Evolutionary conservation across 202 grass and related monocot species (phyloP).

Genomic region (Setaria viridis): DNA sequence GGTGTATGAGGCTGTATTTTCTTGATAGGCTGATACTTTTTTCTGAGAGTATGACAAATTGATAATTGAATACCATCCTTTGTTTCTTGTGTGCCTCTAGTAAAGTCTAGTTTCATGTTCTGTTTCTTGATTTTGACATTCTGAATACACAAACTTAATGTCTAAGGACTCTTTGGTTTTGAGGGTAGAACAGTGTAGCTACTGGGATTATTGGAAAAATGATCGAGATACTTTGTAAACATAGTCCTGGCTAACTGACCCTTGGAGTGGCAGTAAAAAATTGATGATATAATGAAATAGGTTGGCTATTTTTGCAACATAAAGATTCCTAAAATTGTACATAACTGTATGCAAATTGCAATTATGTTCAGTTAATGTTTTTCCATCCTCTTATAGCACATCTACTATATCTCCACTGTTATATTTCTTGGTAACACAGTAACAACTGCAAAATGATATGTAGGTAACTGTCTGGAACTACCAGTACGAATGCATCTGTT

Average conservation of each 20-base stretch:
- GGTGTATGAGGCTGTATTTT: slow-evolving; percentile 25
- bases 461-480: background rate
- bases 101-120: background rate
- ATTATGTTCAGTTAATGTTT: slow-evolving; percentile 2
- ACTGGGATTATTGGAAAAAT: slow-evolving; percentile 16
- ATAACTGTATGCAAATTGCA: background rate
- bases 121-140: background rate
- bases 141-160: slow-evolving; percentile 11
- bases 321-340: background rate
- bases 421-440: background rate
- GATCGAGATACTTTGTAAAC: slow-evolving; percentile 7
- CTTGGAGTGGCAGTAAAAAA: slow-evolving; percentile 2
- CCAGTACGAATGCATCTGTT: slow-evolving; percentile 16
- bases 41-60: background rate
- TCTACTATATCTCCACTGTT: background rate
- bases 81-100: slow-evolving; percentile 28
- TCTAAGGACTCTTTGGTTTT: slow-evolving; percentile 16
- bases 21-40: background rate
- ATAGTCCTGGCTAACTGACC: background rate
- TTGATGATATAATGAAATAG: background rate
- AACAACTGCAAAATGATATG: background rate
- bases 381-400: background rate
- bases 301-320: background rate
- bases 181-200: background rate
- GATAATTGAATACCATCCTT: slow-evolving; percentile 33